Evolutionary conservation across 345 rosid genomes (phyloP).

Genomic region (Viola odorata): DNA sequence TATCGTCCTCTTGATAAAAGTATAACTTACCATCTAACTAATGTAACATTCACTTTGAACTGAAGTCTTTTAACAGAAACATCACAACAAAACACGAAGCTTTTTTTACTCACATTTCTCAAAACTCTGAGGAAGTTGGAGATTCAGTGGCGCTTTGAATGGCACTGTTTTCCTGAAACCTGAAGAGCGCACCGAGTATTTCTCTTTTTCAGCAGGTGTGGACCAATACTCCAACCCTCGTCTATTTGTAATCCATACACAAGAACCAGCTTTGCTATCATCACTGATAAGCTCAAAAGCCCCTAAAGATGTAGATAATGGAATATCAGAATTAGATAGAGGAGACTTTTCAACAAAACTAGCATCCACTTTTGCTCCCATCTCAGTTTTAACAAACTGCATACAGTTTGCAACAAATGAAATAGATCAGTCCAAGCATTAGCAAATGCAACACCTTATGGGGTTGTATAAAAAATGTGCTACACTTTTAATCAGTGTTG

Average conservation of each 20-base stretch:
- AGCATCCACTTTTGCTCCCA: constrained; percentile 31
- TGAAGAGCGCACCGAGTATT: constrained; percentile 48
- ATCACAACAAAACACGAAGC: not conserved
- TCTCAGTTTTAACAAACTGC: constrained; percentile 79
- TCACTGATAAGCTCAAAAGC: constrained; percentile 82
- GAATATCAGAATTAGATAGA: constrained; percentile 8
- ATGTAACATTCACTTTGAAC: not conserved
- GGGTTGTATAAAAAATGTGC: not conserved
- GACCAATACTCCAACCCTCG: constrained; percentile 96
- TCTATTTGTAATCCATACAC: constrained; percentile 87
- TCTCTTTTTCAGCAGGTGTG: constrained; percentile 54
- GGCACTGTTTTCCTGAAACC: constrained; percentile 34
- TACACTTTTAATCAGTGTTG: not conserved
- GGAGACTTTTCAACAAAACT: constrained; percentile 24
- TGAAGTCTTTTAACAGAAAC: not conserved
- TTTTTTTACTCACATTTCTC: constrained; percentile 69
- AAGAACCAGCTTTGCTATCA: constrained; percentile 79
- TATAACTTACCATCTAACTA: not conserved
- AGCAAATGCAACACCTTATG: not conserved
- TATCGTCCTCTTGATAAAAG: not conserved
- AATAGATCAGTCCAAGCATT: not conserved
- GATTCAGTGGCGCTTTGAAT: constrained; percentile 28
- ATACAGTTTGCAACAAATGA: constrained; percentile 18
- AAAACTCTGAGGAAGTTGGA: constrained; percentile 66
- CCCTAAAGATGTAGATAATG: constrained; percentile 34